Conservation (phyloP, 1,139 yeast genomes). For the Yamadazyma sp. region DNA sequence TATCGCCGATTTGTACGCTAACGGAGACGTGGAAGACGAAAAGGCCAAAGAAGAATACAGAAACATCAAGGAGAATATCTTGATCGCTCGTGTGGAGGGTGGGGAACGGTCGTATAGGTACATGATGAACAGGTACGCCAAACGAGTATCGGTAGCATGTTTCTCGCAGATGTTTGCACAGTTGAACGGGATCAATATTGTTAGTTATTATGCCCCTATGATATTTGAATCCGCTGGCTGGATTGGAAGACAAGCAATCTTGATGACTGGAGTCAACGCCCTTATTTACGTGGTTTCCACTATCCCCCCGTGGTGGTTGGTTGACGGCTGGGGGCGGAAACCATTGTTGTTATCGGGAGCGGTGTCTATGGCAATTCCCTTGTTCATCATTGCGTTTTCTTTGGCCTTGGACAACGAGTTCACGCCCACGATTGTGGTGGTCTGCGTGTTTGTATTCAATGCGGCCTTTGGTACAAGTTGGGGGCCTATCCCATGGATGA, state of each 20-base stretch:
- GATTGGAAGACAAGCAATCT: constrained; percentile 82
- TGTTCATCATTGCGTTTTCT: constrained; percentile 65
- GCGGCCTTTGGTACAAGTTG: constrained; percentile 86
- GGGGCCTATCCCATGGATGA: constrained; percentile 97
- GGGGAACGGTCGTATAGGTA: constrained; percentile 62
- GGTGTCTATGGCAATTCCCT: constrained; percentile 70
- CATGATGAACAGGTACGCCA: constrained; percentile 62
- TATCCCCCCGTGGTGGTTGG: constrained; percentile 87
- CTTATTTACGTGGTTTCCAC: constrained; percentile 73
- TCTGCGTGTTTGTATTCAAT: constrained; percentile 74
- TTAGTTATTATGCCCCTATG: constrained; percentile 89
- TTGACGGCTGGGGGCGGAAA: constrained; percentile 89
- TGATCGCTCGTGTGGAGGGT: constrained; percentile 76
- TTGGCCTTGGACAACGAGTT: constrained; percentile 56
- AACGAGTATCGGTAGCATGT: constrained; percentile 85
- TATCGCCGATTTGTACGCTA: constrained; percentile 46
- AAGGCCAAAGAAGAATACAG: constrained; percentile 60
- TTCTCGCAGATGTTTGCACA: constrained; percentile 91
- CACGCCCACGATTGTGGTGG: constrained; percentile 74
- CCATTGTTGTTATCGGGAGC: constrained; percentile 80
- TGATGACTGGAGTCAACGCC: constrained; percentile 91
- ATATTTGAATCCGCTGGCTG: constrained; percentile 96
- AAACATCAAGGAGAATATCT: constrained; percentile 44
- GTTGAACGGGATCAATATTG: constrained; percentile 88
- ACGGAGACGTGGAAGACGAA: constrained; percentile 55